Evolutionary conservation across 495 filamentous ascomycete species (phyloP).

Genomic region (Lasiosphaeria hispida): DNA sequence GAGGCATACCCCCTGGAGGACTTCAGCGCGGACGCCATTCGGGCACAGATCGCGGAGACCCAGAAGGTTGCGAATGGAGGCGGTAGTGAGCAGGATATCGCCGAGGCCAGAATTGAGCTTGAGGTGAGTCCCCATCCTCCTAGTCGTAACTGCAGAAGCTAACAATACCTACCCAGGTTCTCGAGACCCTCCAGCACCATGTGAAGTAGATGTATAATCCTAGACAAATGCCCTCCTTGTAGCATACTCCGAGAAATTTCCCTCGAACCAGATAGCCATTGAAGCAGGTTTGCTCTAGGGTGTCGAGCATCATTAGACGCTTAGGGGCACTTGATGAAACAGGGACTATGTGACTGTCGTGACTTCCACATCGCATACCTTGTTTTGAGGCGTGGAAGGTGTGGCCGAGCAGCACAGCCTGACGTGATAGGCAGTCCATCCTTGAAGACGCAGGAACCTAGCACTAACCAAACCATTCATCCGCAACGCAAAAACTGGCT

Average conservation of each 20-base stretch:
- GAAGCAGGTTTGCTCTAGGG: conserved; percentile 21
- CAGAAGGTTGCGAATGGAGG: conserved; percentile 88
- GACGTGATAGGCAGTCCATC: no score
- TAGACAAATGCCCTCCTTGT: conserved; percentile 24
- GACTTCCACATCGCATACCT: neutral
- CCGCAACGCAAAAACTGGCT: neutral
- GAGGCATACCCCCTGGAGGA: conserved; percentile 93
- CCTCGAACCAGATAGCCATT: conserved; percentile 28
- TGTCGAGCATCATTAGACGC: no score
- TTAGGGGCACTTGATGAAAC: neutral
- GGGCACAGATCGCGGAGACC: conserved; percentile 82
- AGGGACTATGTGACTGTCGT: neutral
- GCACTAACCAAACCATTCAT: neutral
- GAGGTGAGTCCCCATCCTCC: conserved; percentile 62
- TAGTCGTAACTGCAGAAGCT: conserved; percentile 3
- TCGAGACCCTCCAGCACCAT: conserved; percentile 64
- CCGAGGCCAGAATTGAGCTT: conserved; percentile 97
- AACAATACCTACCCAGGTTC: conserved; percentile 26
- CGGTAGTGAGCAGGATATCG: conserved; percentile 96
- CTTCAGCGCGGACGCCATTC: conserved; percentile 83
- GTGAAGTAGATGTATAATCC: conserved; percentile 60
- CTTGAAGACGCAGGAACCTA: no score
- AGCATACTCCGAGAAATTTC: conserved; percentile 33
- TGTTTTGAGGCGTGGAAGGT: no score
- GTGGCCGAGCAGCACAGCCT: no score